Conservation (phyloP, 2,329 filamentous ascomycete species). For the Cryphonectria parasitica region DNA sequence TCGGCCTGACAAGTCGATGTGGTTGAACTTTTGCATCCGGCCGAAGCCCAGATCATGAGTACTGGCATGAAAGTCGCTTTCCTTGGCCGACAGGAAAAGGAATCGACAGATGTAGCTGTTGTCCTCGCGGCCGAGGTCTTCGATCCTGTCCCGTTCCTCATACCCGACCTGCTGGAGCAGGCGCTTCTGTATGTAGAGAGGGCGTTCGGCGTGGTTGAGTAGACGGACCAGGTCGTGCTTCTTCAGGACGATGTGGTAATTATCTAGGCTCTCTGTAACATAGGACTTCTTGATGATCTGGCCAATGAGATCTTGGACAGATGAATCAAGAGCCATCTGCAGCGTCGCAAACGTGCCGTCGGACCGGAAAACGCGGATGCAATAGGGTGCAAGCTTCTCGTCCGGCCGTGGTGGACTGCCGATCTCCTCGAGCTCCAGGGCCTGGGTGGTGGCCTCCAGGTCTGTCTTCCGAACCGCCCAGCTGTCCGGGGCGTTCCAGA, state of each 20-base stretch:
- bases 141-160: conserved; percentile 80
- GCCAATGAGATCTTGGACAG: conserved; percentile 83
- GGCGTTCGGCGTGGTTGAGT: conserved; percentile 76
- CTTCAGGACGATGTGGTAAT: conserved; percentile 93
- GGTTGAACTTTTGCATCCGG: conserved; percentile 87
- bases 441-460: conserved; percentile 59
- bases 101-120: conserved; percentile 97
- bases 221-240: conserved; percentile 90
- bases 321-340: conserved; percentile 80
- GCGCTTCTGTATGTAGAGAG: conserved; percentile 87
- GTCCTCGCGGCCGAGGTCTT: conserved; percentile 94
- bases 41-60: conserved; percentile 80
- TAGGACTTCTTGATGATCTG: conserved; percentile 95
- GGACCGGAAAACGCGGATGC: conserved; percentile 91
- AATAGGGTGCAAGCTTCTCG: conserved; percentile 78
- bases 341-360: conserved; percentile 95
- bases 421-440: conserved; percentile 68
- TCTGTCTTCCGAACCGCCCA: conserved; percentile 87
- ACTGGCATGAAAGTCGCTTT: conserved; percentile 76
- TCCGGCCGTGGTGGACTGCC: conserved; percentile 70
- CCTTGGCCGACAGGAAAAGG: conserved; percentile 87
- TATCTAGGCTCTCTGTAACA: conserved; percentile 84
- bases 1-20: conserved; percentile 87
- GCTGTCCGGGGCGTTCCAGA: conserved; percentile 94
- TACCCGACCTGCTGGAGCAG: conserved; percentile 92